Evolutionary conservation across 1,284 basidiomycete species (phyloP), one percentile per base, ranked within the genome.

Genomic region (Ustilago hordei): DNA sequence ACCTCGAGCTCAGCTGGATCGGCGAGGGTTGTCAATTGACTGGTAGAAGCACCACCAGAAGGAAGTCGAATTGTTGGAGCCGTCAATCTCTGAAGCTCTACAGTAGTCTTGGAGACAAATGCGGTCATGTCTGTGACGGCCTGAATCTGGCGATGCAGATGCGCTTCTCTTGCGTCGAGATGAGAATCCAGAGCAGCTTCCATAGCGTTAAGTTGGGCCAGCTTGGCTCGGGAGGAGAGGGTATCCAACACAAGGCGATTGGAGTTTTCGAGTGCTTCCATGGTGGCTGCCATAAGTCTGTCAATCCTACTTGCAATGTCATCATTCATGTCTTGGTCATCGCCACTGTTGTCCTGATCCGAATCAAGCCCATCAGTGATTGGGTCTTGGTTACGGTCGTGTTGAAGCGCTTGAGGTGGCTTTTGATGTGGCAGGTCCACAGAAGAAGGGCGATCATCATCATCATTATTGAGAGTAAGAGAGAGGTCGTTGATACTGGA

Each of bases 221-320:
- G 65, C 63, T 73, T 77, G 39, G 75, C 70, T 36, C 75, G 55
- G 15, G 65, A 66, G 3, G 69, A 59, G 4, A 77, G 64, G 4
- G 75, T 77, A 48, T 72, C 69, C 34, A 77, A 41, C 3, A 73
- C 69, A 12, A 77, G 63, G 19, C 55, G 52, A 36, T 77, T 77
- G 7, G 75, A 77, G 8, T 64, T 60, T 17, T 77, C 70, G 32
- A 77, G 64, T 15, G 75, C 75, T 23, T 77, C 60, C 70, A 77
- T 73, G 47, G 75, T 77, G 5, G 65, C 64, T n/a, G 69, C 69
- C 70, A 77, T 72, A 17, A 77, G 60, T 9, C 55, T 41, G 38
- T 77, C 47, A 39, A 76, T 76, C 23, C 69, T 60, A 3, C 58
- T 43, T 19, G 67, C 53, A 28, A 73, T 48, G 11, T 58, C 61